Percentiles rank a stretch among this genome's conserved stretches.
These are phyloP conservation scores for Aspergillus pseudoterreus DNA, from an alignment of 2,329 filamentous ascomycete species.

Conservation along the genomic window DNA sequence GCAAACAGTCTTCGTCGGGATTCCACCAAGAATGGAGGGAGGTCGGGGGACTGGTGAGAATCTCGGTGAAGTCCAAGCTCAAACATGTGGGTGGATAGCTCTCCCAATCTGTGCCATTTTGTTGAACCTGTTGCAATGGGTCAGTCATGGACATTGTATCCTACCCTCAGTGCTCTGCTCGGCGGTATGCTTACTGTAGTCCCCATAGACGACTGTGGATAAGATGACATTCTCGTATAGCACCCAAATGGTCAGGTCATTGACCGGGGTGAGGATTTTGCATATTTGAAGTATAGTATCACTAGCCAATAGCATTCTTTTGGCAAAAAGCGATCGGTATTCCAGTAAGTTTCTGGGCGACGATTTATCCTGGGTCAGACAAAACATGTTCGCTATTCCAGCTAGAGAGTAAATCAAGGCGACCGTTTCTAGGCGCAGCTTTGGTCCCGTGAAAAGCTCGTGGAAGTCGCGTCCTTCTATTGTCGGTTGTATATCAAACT, in stretches of 20 bases:
- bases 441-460: slow-evolving; percentile 34
- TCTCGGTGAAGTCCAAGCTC: slow-evolving; percentile 25
- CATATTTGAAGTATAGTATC: slow-evolving; percentile 36
- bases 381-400: slow-evolving; percentile 24
- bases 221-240: slow-evolving; percentile 34
- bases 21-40: slow-evolving; percentile 21
- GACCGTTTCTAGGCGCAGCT: slow-evolving; percentile 38
- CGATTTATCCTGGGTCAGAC: slow-evolving; percentile 17
- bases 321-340: slow-evolving; percentile 16
- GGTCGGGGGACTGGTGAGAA: slow-evolving; percentile 6
- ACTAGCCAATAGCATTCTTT: slow-evolving; percentile 29
- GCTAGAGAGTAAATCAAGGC: slow-evolving; percentile 37
- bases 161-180: too few relatives aligned
- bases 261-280: slow-evolving; percentile 35
- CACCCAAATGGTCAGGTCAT: slow-evolving; percentile 34
- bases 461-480: slow-evolving; percentile 34
- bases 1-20: slow-evolving; percentile 23
- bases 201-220: slow-evolving; percentile 34
- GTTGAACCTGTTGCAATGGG: slow-evolving; percentile 13
- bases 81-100: slow-evolving; percentile 24
- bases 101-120: slow-evolving; percentile 24
- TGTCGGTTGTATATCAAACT: slow-evolving; percentile 17
- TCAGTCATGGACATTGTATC: too few relatives aligned
- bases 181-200: slow-evolving; percentile 24
- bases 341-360: background rate